Evolutionary conservation across 306 rosid genomes (phyloP).

Genomic region (Sophora flavescens): DNA sequence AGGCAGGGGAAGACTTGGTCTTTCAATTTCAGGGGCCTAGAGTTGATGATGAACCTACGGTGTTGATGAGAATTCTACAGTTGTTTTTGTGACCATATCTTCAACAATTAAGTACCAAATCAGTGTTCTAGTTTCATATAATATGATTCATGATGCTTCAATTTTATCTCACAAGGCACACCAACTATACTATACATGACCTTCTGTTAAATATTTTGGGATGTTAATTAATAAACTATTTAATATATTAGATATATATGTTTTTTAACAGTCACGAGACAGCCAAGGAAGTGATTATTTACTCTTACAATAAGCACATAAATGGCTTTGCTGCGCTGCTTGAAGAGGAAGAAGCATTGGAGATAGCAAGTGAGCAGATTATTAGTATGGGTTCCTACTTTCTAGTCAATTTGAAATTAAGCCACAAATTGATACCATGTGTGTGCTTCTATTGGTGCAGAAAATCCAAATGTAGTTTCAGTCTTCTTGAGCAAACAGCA

Average conservation of each 20-base stretch:
- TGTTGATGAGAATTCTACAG: no score
- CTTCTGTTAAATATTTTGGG: background rate
- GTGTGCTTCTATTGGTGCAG: slow-evolving; percentile 32
- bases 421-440: background rate
- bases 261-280: slow-evolving; percentile 36
- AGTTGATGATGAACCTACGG: no score
- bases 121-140: no score
- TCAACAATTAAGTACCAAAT: no score
- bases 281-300: slow-evolving; percentile 50
- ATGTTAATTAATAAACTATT: no score
- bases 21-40: no score
- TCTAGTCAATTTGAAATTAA: slow-evolving; percentile 1
- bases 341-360: slow-evolving; percentile 62
- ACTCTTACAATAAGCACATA: slow-evolving; percentile 67
- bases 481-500: slow-evolving; percentile 66
- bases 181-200: background rate
- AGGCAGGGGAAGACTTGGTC: no score
- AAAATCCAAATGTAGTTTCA: slow-evolving; percentile 56
- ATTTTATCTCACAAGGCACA: no score
- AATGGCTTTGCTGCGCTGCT: slow-evolving; percentile 93
- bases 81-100: no score
- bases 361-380: slow-evolving; percentile 58
- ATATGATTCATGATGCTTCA: no score
- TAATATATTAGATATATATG: background rate
- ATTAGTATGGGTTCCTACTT: background rate